Evolutionary conservation across 352 stramenopile species (phyloP), one percentile per base, ranked within the genome.

Genomic region (Phytophthora cactorum): DNA sequence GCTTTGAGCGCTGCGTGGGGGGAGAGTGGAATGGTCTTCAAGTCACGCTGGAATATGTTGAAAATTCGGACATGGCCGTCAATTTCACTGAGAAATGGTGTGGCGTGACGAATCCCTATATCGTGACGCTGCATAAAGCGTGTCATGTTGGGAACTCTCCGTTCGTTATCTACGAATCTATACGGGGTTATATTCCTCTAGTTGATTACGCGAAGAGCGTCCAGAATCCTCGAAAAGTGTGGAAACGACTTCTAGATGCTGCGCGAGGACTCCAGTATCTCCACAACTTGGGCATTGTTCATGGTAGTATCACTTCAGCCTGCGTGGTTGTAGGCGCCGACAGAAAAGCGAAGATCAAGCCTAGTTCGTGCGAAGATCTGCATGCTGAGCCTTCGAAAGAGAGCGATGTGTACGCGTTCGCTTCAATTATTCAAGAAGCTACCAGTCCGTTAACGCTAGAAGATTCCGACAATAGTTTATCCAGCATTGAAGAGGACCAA

Each of bases 141-240:
- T 72, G 60, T 22, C 70, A 78, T 41, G 66, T 72, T 43, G 70
- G 70, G 15, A 8, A 28, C 5, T 32, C 52, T n/a, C 70, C 70
- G 1, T 78, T 78, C 17, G 3, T 74, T 17, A 46, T 78, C 4
- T 78, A 65, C 41, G 70, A 78, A n/a, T 63, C 53, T 3, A 44
- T 67, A 34, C 22, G 52, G 17, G 39, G 58, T 15, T 49, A 28
- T 15, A 36, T 64, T 36, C 51, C 66, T 50, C 27, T 78, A 17
- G 9, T 56, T 36, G 52, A 69, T 0, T 58, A 64, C 25, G 49
- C 58, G 28, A 74, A 58, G 25, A 34, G 27, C 17, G 38, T 51
- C 9, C 17, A 45, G 14, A 47, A 53, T 38, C 4, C n/a, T 6
- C 34, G 46, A 15, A 73, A 66, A 27, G 14, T 72, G 52, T 75